Evolutionary conservation across 257 asterid genomes (phyloP), one percentile per base, ranked within the genome.

Genomic region (Knoxia roxburghii): DNA sequence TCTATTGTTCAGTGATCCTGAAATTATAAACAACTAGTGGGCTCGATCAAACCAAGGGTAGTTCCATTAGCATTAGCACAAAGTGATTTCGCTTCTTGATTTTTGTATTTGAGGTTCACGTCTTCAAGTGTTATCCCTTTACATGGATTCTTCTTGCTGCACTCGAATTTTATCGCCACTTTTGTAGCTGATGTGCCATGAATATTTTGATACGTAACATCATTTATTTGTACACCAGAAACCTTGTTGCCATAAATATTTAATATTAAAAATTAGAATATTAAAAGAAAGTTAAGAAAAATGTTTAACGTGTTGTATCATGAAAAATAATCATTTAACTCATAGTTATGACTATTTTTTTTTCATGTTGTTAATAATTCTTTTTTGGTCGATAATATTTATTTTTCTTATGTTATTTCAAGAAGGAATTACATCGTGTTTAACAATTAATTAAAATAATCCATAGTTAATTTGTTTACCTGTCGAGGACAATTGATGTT

Each of bases 111-210:
- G 0, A 88, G 81, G 3, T 74, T 68, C 21, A 88, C 87, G 26
- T 82, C 72, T 29, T 75, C 53, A 32, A 87, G 35, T 24, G 26
- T 76, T 54, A 86, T 81, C 18, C 76, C 78, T 15, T 67, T 55
- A 60, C 96, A 88, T 0, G 96, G 96, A 15, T 58, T 73, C 35
- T 27, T 46, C 65, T 78, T 70, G 79, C 95, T 89, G 64, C 96
- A 89, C 15, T 80, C 86, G 24, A 89, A 86, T 37, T 77, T 89
- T 52, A 86, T 83, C 0, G 89, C 95, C 0, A 86, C 80, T 69
- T 78, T 67, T 18, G 88, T 86, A 15, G 95, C 84, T 0, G 96
- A 86, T 30, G 95, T 81, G 56, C 96, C 95, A 1, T 73, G 74
- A 29, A 86, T 64, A 58, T 84, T 82, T 11, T 72, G 73, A 30